Conservation (phyloP, 192 early-diverging fungal genomes). For the Geranomyces michiganensis region DNA sequence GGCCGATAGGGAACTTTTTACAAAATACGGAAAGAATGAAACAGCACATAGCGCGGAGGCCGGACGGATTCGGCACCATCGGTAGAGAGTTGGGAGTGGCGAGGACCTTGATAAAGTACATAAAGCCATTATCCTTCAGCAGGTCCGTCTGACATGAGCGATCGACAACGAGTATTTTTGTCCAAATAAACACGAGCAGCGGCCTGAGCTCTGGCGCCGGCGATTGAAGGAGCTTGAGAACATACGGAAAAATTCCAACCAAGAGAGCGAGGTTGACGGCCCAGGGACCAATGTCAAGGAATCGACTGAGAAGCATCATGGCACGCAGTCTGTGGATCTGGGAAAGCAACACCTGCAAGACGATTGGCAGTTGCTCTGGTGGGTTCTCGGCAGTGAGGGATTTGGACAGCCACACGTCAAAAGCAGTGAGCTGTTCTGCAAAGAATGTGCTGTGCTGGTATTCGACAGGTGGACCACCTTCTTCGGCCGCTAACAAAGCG, state of each 20-base stretch:
- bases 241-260: constrained; percentile 97
- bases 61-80: constrained; percentile 74
- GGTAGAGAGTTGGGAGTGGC: constrained; percentile 57
- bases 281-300: constrained; percentile 90
- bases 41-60: constrained; percentile 91
- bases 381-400: constrained; percentile 73
- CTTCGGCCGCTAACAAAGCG: constrained; percentile 58
- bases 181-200: constrained; percentile 96
- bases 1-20: constrained; percentile 77
- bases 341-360: constrained; percentile 93
- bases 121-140: constrained; percentile 86
- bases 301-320: constrained; percentile 86
- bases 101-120: constrained; percentile 91
- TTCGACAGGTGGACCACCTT: constrained; percentile 44
- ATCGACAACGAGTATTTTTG: constrained; percentile 93
- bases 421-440: constrained; percentile 94
- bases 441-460: constrained; percentile 90
- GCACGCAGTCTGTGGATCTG: constrained; percentile 93
- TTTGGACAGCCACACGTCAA: constrained; percentile 89
- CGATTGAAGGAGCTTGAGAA: constrained; percentile 90
- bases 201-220: constrained; percentile 92
- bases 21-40: constrained; percentile 96
- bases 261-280: constrained; percentile 90
- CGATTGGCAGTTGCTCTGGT: constrained; percentile 93
- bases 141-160: constrained; percentile 85